Evolutionary conservation across 495 filamentous ascomycete genomes (phyloP), one percentile per base, ranked within the genome.

Genomic region (Massariosphaeria phaeospora): DNA sequence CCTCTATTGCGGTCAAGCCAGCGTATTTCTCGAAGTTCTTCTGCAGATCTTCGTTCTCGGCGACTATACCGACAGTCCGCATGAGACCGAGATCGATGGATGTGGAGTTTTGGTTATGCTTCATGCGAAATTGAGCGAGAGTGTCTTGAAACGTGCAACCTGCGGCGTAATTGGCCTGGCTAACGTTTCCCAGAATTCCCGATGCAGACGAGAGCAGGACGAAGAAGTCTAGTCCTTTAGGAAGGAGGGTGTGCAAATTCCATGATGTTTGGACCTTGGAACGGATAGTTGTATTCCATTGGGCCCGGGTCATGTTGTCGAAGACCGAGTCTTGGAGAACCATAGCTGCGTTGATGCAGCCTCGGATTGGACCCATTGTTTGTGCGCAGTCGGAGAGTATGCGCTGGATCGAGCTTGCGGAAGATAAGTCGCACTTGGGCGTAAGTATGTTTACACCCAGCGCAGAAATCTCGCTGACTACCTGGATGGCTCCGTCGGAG

Each of bases 161-260:
- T 11, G 55, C 51, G 1, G 50, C 49, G 39, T 58, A 58, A 30
- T 58, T 58, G 17, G 51, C 51, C 21, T 58, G 55, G 12, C 18
- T 20, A 18, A 11, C 9, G 3, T 29, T 11, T 11, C 55, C 55
- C 21, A 58, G 13, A 8, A 55, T 25, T 12, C 38, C 50, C 15
- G 52, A n/a, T 13, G 56, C 39, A 15, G 50, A 54, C 3, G 55
- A 59, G 49, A 59, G 46, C 12, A 51, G 17, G 15, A 48, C 25
- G 26, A 59, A 59, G 42, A 59, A 59, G 29, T 59, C 55, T 13
- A 59, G 40, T n/a, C n/a, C n/a, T 7, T 54, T 18, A 13, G 21
- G 20, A 7, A 55, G 30, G 24, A 38, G 6, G 13, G 33, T n/a
- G 35, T 59, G 55, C 6, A 59, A 52, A 30, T 59, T 46, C 4